phyloP scores from a whole-genome alignment of 257 asterid genomes.

The Nicotiana obtusifolia region DNA sequence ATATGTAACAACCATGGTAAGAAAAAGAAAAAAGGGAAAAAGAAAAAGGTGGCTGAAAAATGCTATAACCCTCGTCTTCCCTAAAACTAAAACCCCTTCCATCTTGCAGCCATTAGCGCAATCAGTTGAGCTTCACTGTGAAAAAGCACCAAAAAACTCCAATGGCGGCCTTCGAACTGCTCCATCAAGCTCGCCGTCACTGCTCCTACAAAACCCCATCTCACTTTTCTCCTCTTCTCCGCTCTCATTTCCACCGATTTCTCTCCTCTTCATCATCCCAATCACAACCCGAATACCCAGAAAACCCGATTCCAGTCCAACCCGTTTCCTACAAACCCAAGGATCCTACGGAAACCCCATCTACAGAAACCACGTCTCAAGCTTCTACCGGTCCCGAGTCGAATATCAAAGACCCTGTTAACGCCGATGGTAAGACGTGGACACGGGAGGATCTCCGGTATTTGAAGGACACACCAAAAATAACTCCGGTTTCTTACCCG shows the following conservation, averaged over 20 bases:
- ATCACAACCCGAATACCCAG: constrained; percentile 19
- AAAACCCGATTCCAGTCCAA: constrained; percentile 38
- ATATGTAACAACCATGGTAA: no score
- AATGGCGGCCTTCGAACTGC: constrained; percentile 59
- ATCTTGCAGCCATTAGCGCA: neutral
- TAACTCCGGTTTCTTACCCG: constrained; percentile 61
- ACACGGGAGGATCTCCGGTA: constrained; percentile 74
- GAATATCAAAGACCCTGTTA: constrained; percentile 13
- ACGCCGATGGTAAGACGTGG: constrained; percentile 30
- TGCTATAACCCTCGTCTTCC: neutral
- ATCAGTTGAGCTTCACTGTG: neutral
- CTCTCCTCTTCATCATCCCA: constrained; percentile 37
- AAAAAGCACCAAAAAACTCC: neutral
- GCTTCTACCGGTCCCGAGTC: neutral
- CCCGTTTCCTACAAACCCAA: constrained; percentile 67
- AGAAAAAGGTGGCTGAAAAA: neutral
- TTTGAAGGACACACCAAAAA: constrained; percentile 47
- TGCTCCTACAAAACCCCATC: constrained; percentile 29
- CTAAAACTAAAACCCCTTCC: neutral
- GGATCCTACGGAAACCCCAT: constrained; percentile 30
- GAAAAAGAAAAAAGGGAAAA: neutral
- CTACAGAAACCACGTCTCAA: neutral
- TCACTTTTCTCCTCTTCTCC: constrained; percentile 25
- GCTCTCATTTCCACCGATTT: constrained; percentile 22
- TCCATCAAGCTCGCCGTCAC: constrained; percentile 46